Evolutionary conservation across 192 early-diverging fungal genomes (phyloP), one percentile per base, ranked within the genome.

Genomic region (Radiomyces spectabilis): DNA sequence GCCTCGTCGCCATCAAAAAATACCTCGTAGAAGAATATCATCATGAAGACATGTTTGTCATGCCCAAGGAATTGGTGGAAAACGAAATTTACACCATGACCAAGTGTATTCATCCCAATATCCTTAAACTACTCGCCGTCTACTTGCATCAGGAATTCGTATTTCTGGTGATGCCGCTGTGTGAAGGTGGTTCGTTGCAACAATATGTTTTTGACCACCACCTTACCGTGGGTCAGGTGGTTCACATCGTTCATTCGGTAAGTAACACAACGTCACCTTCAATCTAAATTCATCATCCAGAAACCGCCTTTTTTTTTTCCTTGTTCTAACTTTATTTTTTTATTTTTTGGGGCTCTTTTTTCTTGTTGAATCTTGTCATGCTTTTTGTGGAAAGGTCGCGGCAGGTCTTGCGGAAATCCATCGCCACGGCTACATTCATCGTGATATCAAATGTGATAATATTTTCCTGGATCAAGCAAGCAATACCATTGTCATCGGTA

Each of bases 401-500:
- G 50, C 55, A 15, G 67, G 67, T n/a, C 34, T 69, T 32, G 60
- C 43, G 4, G 61, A 69, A 51, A 48, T 69, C 1, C 67, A 69
- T 31, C 51, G 60, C 33, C 61, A 63, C 30, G 60, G 60, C 18
- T 69, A 69, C 35, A 69, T 69, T 15, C 67, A 69, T 24, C 55
- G 67, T 42, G 67, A 69, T 49, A 69, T 69, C 58, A 69, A 69
- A 34, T 69, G 67, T 38, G 67, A 69, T 39, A 69, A 69, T 29
- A 53, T 69, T 43, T 69, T 69, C 34, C 35, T 69, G 12, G 61
- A 58, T 37, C 18, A 53, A 22, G 61, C 63, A 10, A 43, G 31
- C 0, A 69, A 69, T 39, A 50, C 33, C 6, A 55, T 69, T 39
- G 67, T 69, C 12, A 69, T 69, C 44, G 53, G 63, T 65, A 56